Conservation (phyloP, 306 rosid species). For the Pterocarpus macrocarpus region DNA sequence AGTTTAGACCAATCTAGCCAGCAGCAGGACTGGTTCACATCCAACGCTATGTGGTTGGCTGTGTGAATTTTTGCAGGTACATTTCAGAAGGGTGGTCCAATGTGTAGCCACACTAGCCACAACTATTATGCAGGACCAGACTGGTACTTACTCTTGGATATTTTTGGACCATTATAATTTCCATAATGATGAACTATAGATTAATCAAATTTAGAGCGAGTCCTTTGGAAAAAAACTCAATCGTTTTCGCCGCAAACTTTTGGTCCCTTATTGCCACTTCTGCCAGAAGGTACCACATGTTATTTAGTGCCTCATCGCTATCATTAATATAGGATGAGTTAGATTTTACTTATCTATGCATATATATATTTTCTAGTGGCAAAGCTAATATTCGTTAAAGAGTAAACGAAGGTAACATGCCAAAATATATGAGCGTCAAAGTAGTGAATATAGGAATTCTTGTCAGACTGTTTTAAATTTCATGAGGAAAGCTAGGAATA, state of each 20-base stretch:
- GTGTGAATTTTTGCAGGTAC: conserved; percentile 26
- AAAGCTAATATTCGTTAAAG: no score
- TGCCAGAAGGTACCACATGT: conserved; percentile 41
- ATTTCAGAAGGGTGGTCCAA: conserved; percentile 47
- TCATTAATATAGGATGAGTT: conserved; percentile 10
- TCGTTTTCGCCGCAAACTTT: conserved; percentile 39
- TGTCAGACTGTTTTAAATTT: no score
- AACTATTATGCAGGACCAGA: conserved; percentile 28
- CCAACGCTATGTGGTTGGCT: conserved; percentile 40
- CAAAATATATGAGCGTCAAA: no score
- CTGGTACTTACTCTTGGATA: conserved; percentile 29
- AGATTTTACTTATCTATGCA: no score
- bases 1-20: conserved; percentile 24
- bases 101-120: conserved; percentile 30
- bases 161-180: conserved; percentile 42
- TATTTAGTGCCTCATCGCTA: conserved; percentile 25
- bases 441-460: not conserved
- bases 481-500: no score
- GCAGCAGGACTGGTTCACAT: conserved; percentile 35
- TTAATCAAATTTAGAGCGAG: conserved; percentile 13
- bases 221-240: not conserved
- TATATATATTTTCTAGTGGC: no score
- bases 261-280: conserved; percentile 48
- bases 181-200: conserved; percentile 26
- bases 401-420: no score